Evolutionary conservation across 139 green algal genomes (phyloP).

Genomic region (Chlorella sp.): DNA sequence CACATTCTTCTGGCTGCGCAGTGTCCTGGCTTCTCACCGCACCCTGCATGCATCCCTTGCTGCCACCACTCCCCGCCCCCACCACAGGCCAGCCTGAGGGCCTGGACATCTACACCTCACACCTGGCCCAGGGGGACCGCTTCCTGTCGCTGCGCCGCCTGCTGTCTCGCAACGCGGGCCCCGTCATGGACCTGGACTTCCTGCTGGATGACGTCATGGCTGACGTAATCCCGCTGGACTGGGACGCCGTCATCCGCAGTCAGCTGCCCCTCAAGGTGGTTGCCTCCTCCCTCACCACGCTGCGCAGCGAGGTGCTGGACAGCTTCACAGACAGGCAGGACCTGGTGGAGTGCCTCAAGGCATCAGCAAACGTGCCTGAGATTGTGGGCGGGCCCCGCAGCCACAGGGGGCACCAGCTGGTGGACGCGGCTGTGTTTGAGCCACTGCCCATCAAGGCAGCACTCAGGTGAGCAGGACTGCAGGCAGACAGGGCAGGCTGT

Average conservation of each 20-base stretch:
- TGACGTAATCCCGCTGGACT: constrained; percentile 60
- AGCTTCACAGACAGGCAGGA: constrained; percentile 55
- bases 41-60: too few relatives aligned
- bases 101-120: too few relatives aligned
- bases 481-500: too few relatives aligned
- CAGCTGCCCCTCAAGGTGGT: constrained; percentile 70
- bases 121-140: too few relatives aligned
- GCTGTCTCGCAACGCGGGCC: too few relatives aligned
- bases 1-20: too few relatives aligned
- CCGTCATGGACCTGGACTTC: constrained; percentile 75
- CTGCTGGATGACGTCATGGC: constrained; percentile 79
- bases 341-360: constrained; percentile 63
- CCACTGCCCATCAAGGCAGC: constrained; percentile 49
- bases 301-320: constrained; percentile 54
- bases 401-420: constrained; percentile 48
- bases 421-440: constrained; percentile 89
- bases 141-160: too few relatives aligned
- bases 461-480: too few relatives aligned
- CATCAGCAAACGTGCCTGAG: constrained; percentile 68
- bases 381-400: constrained; percentile 41
- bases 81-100: too few relatives aligned
- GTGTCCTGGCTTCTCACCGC: too few relatives aligned
- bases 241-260: constrained; percentile 37
- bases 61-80: too few relatives aligned
- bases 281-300: constrained; percentile 59